Evolutionary conservation across 2,329 filamentous ascomycete genomes (phyloP).

Genomic region (Sarocladium strictum): DNA sequence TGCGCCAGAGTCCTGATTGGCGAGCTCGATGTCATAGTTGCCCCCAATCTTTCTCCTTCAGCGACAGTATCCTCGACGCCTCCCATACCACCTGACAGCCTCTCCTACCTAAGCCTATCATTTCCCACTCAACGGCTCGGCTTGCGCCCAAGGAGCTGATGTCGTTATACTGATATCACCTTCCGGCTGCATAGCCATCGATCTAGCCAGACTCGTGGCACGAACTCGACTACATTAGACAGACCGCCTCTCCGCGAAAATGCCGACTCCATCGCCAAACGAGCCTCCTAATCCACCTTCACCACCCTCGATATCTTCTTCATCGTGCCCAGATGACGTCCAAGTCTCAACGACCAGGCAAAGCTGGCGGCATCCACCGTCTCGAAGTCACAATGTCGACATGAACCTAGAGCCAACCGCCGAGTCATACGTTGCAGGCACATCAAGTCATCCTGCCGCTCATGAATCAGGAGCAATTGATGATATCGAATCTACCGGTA

Average conservation of each 20-base stretch:
- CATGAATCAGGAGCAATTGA: not conserved
- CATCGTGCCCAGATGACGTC: conserved; percentile 38
- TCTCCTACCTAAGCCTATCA: not conserved
- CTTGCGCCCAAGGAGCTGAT: not conserved
- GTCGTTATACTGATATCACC: not conserved
- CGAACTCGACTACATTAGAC: not conserved
- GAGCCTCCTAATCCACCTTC: conserved; percentile 31
- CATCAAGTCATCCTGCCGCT: conserved; percentile 7
- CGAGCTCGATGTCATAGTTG: conserved; percentile 8
- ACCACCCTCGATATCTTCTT: conserved; percentile 31
- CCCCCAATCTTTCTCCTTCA: not conserved
- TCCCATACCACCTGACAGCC: not conserved
- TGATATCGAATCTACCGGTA: not conserved
- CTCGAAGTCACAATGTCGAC: not conserved
- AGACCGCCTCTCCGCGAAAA: conserved; percentile 16
- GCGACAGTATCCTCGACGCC: not conserved
- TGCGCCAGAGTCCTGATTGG: conserved; percentile 8
- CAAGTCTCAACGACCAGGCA: conserved; percentile 16
- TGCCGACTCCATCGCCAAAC: conserved; percentile 42
- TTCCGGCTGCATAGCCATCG: conserved; percentile 5
- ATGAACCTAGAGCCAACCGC: not conserved
- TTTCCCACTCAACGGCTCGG: not conserved
- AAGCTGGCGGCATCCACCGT: not conserved
- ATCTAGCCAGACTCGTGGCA: not conserved
- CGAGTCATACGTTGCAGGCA: not conserved